These are phyloP conservation scores for Aspergillus hiratsukae DNA, from an alignment of 2,329 filamentous ascomycete species.

Conservation along the genomic window DNA sequence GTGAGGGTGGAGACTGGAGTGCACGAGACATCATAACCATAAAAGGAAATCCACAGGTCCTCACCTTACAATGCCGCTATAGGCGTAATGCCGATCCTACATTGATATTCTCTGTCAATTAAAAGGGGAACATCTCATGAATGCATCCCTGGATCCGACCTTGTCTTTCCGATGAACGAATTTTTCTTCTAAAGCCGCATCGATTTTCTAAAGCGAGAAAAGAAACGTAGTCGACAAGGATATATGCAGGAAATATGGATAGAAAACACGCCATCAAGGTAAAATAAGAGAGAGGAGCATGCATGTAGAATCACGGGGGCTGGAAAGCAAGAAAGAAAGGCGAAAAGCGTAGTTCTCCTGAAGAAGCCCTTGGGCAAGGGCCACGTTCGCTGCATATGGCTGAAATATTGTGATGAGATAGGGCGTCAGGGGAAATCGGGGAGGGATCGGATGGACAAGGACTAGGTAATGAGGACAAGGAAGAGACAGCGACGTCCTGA, in stretches of 20 bases:
- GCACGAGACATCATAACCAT: no score
- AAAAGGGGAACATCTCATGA: no score
- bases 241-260: not conserved
- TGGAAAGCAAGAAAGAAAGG: not conserved
- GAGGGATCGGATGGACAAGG: not conserved
- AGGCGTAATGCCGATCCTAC: no score
- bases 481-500: not conserved
- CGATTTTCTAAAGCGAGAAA: not conserved
- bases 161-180: no score
- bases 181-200: no score
- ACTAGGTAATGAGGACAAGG: not conserved
- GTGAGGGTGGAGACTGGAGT: no score
- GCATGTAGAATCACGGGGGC: not conserved
- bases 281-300: not conserved
- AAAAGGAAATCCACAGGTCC: no score
- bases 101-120: no score
- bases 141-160: no score
- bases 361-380: not conserved
- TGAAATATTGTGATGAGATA: not conserved
- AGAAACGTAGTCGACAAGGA: not conserved
- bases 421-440: not conserved
- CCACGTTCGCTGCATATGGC: not conserved
- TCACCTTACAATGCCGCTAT: no score
- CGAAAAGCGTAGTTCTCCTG: not conserved
- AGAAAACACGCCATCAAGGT: not conserved